A percentile compares a stretch with the other conserved stretches of the same genome.
Conservation (phyloP, 2,329 filamentous ascomycete species). For the Neofusicoccum parvum region DNA sequence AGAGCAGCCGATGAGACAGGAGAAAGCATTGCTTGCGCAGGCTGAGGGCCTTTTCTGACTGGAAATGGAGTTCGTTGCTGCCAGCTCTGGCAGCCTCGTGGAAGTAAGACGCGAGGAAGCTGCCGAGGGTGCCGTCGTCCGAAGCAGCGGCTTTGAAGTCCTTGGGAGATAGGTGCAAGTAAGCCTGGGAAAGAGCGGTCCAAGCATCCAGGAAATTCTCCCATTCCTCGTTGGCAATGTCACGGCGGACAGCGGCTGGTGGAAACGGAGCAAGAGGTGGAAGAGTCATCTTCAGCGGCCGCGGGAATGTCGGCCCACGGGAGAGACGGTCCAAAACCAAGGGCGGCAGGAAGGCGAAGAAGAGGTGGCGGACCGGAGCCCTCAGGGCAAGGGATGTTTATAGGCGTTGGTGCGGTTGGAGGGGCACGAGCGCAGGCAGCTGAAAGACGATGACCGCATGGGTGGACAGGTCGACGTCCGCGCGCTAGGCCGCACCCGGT, state of each 20-base stretch:
- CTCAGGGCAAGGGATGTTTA: background rate
- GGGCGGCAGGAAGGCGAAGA: background rate
- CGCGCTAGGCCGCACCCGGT: conserved; percentile 27
- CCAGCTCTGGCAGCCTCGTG: conserved; percentile 49
- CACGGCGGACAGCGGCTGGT: conserved; percentile 64
- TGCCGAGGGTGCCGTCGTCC: conserved; percentile 60
- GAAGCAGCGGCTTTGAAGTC: conserved; percentile 56
- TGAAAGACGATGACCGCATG: conserved; percentile 18
- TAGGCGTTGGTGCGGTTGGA: background rate
- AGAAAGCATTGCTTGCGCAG: conserved; percentile 68
- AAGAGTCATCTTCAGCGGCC: conserved; percentile 47
- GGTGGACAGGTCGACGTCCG: background rate
- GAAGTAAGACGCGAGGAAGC: conserved; percentile 70
- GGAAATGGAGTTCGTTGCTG: conserved; percentile 25
- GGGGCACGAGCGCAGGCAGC: background rate
- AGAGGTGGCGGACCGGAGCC: background rate
- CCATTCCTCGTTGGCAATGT: conserved; percentile 73
- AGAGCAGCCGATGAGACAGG: conserved; percentile 61
- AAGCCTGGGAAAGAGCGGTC: conserved; percentile 66
- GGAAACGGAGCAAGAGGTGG: conserved; percentile 81
- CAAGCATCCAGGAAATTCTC: conserved; percentile 75
- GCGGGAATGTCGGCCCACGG: conserved; percentile 1
- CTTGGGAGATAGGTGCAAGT: conserved; percentile 61
- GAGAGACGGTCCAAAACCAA: background rate
- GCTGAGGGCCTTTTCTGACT: conserved; percentile 42